These are phyloP conservation scores for Gossypium herbaceum DNA, from an alignment of 345 rosid species.

Conservation along the genomic window DNA sequence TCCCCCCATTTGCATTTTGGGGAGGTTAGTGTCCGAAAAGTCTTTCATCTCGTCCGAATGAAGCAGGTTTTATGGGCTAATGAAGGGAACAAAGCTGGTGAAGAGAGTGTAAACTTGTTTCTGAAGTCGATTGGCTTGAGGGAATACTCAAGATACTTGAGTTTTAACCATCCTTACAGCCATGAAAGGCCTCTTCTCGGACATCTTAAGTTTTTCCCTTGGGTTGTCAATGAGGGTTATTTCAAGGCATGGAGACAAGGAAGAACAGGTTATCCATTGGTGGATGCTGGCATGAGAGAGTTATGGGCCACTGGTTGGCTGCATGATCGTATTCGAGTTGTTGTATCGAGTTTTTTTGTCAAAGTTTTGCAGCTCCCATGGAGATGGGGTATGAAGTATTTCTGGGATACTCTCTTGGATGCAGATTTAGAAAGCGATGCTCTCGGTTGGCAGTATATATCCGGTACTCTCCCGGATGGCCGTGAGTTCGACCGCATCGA, in stretches of 20 bases:
- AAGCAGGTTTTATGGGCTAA: slow-evolving; percentile 92
- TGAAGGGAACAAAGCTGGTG: slow-evolving; percentile 89
- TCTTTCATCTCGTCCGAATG: slow-evolving; percentile 84
- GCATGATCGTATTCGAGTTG: slow-evolving; percentile 93
- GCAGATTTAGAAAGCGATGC: slow-evolving; percentile 98
- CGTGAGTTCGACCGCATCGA: slow-evolving; percentile 87
- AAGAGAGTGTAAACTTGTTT: slow-evolving; percentile 87
- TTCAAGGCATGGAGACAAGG: slow-evolving; percentile 99
- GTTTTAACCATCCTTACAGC: slow-evolving; percentile 91
- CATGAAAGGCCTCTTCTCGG: slow-evolving; percentile 96
- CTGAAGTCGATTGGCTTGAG: slow-evolving; percentile 89
- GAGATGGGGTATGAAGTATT: slow-evolving; percentile 99
- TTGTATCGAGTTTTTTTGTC: slow-evolving; percentile 96
- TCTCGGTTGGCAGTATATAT: slow-evolving; percentile 98
- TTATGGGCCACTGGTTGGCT: slow-evolving; percentile 98
- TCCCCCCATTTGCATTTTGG: slow-evolving; percentile 98
- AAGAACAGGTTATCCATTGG: slow-evolving; percentile 95
- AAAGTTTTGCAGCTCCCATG: slow-evolving; percentile 96
- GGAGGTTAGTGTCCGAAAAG: slow-evolving; percentile 93
- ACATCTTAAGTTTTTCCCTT: slow-evolving; percentile 88
- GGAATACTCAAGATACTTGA: slow-evolving; percentile 87
- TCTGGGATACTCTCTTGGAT: slow-evolving; percentile 98
- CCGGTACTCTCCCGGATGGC: slow-evolving; percentile 93
- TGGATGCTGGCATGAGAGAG: slow-evolving; percentile 99
- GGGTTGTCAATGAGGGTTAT: slow-evolving; percentile 79